These are phyloP conservation scores for Brassica cretica DNA, from an alignment of 345 rosid genomes.

Conservation along the genomic window DNA sequence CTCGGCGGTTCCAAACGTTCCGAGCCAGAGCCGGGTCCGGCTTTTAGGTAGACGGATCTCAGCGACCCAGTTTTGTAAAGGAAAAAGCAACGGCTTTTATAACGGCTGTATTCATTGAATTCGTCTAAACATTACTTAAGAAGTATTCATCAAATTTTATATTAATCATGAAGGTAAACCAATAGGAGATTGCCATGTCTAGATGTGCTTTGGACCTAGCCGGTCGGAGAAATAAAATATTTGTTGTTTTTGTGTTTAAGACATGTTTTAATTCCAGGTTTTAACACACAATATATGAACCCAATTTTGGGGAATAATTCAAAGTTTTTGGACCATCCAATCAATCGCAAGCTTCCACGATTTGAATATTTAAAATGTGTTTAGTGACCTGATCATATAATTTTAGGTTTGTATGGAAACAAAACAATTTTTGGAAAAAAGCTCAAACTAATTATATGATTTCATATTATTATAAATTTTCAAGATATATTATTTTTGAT, in stretches of 20 bases:
- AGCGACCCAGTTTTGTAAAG: conserved; percentile 61
- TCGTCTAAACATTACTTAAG: neutral
- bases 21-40: conserved; percentile 92
- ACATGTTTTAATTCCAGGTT: conserved; percentile 11
- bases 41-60: conserved; percentile 92
- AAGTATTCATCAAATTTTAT: neutral
- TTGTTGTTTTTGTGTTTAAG: neutral
- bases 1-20: conserved; percentile 90
- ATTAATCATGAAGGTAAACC: neutral
- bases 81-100: conserved; percentile 46
- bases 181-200: neutral
- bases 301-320: neutral
- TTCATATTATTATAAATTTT: neutral
- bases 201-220: conserved; percentile 19
- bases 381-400: neutral
- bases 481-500: neutral
- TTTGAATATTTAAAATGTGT: neutral
- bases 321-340: neutral
- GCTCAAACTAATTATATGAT: neutral
- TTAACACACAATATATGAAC: conserved; percentile 1
- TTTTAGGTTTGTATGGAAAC: neutral
- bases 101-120: conserved; percentile 19
- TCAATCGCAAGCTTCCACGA: neutral
- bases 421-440: neutral
- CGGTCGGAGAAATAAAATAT: neutral